These are phyloP conservation scores for Pichia insulana DNA, from an alignment of 805 yeast species.

Conservation along the genomic window DNA sequence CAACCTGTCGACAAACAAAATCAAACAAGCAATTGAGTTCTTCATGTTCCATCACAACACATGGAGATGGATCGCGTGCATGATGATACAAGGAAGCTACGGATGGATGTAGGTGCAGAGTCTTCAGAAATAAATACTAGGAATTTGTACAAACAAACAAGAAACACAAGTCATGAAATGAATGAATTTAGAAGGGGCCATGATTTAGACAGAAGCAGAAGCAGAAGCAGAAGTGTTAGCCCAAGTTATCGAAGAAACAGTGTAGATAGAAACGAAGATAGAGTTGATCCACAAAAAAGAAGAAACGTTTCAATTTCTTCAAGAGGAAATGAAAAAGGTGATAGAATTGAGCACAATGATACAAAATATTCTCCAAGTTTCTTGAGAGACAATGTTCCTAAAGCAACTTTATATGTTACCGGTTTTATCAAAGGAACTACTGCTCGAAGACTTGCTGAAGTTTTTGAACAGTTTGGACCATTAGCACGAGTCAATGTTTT, in stretches of 20 bases:
- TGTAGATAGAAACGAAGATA: neutral
- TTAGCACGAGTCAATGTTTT: conserved; percentile 53
- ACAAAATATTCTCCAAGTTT: neutral
- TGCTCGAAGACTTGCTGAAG: conserved; percentile 51
- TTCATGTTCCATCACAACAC: too few relatives aligned
- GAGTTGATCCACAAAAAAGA: neutral
- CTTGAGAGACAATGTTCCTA: conserved; percentile 9
- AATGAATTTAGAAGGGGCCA: neutral
- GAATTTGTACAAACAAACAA: neutral
- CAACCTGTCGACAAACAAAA: too few relatives aligned
- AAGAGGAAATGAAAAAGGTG: neutral
- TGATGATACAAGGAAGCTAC: too few relatives aligned
- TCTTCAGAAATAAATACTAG: neutral
- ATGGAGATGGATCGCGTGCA: too few relatives aligned
- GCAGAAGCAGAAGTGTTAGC: neutral
- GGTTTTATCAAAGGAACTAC: conserved; percentile 43
- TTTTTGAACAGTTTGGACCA: conserved; percentile 52
- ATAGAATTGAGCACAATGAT: neutral
- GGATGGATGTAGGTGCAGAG: too few relatives aligned
- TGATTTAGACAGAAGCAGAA: neutral
- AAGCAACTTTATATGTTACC: conserved; percentile 21
- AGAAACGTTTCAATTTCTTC: neutral
- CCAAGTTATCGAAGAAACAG: neutral
- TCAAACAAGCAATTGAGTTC: too few relatives aligned
- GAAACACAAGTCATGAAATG: neutral